phyloP scores from a whole-genome alignment of 2,329 filamentous ascomycete genomes.

The Cladobotryum protrusum region DNA sequence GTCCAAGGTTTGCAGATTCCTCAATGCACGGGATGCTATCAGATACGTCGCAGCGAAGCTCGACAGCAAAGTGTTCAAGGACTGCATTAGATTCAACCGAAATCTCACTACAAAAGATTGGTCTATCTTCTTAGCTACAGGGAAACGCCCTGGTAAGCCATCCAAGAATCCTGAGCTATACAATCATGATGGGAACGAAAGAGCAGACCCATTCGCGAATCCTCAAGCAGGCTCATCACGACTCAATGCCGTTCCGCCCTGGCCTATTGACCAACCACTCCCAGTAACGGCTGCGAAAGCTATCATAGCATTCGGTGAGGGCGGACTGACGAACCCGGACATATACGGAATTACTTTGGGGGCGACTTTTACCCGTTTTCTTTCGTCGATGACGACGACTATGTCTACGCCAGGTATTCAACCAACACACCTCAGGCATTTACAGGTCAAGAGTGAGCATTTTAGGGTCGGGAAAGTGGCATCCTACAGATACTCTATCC shows the following conservation, averaged over 20 bases:
- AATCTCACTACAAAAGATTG: conserved; percentile 53
- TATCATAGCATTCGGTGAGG: conserved; percentile 22
- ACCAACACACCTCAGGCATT: conserved; percentile 26
- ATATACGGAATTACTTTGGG: conserved; percentile 32
- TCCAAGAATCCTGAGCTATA: conserved; percentile 19
- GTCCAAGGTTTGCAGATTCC: conserved; percentile 52
- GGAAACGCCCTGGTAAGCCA: conserved; percentile 27
- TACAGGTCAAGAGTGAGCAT: conserved; percentile 32
- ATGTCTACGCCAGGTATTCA: conserved; percentile 27
- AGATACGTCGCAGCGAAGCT: conserved; percentile 53
- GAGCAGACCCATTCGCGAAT: conserved; percentile 15
- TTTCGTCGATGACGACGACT: conserved; percentile 32
- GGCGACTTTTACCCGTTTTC: conserved; percentile 30
- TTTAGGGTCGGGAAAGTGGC: conserved; percentile 31
- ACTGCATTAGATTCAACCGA: conserved; percentile 53
- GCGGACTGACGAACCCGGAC: conserved; percentile 31
- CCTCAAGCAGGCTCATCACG: conserved; percentile 20
- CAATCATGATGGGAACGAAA: conserved; percentile 19
- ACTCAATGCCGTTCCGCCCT: conserved; percentile 23
- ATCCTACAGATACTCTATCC: conserved; percentile 27
- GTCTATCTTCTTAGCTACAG: conserved; percentile 48
- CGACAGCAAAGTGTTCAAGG: conserved; percentile 49
- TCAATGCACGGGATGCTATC: conserved; percentile 49
- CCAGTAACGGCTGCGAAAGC: conserved; percentile 25
- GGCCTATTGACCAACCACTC: conserved; percentile 30